phyloP scores from a whole-genome alignment of 768 basidiomycete species.

The Albatrellus ellisii region DNA sequence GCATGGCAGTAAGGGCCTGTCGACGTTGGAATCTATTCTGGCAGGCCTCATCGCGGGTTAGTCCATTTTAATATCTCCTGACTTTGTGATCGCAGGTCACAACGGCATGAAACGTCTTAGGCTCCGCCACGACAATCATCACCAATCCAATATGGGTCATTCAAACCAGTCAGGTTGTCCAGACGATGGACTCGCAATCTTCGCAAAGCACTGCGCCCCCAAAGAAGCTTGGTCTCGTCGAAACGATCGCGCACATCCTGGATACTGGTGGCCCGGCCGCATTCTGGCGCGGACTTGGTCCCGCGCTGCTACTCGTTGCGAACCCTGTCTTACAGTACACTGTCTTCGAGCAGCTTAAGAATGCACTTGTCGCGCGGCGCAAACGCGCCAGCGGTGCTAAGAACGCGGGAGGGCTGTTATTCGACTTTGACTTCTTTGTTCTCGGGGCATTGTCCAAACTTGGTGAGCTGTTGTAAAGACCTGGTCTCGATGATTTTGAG shows the following conservation, averaged over 20 bases:
- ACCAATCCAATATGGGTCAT: slow-evolving; percentile 97
- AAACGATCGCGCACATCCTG: slow-evolving; percentile 58
- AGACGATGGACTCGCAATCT: slow-evolving; percentile 29
- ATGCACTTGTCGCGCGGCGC: slow-evolving; percentile 53
- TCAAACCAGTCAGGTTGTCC: slow-evolving; percentile 79
- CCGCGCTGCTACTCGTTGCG: slow-evolving; percentile 84
- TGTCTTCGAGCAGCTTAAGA: slow-evolving; percentile 92
- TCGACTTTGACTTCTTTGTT: slow-evolving; percentile 86
- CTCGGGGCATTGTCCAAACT: slow-evolving; percentile 93
- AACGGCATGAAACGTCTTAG: slow-evolving; percentile 24
- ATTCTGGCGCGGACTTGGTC: slow-evolving; percentile 88
- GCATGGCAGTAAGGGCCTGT: slow-evolving; percentile 53
- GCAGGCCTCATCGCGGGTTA: slow-evolving; percentile 79
- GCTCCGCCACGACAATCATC: slow-evolving; percentile 77
- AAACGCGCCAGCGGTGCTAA: slow-evolving; percentile 28
- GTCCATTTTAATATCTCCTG: slow-evolving; percentile 9
- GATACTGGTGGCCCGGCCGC: slow-evolving; percentile 65
- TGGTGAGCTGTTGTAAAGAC: too few relatives aligned
- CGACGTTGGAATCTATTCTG: slow-evolving; percentile 80
- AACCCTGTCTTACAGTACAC: slow-evolving; percentile 96
- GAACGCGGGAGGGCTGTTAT: slow-evolving; percentile 39
- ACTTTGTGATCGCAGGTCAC: not conserved
- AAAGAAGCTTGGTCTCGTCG: slow-evolving; percentile 46
- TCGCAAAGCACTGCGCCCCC: slow-evolving; percentile 19
- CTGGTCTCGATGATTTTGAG: slow-evolving; percentile 1